A percentile compares a stretch with the other conserved stretches of the same genome.
phyloP scores from a whole-genome alignment of 345 rosid genomes.

The Dimocarpus longan region DNA sequence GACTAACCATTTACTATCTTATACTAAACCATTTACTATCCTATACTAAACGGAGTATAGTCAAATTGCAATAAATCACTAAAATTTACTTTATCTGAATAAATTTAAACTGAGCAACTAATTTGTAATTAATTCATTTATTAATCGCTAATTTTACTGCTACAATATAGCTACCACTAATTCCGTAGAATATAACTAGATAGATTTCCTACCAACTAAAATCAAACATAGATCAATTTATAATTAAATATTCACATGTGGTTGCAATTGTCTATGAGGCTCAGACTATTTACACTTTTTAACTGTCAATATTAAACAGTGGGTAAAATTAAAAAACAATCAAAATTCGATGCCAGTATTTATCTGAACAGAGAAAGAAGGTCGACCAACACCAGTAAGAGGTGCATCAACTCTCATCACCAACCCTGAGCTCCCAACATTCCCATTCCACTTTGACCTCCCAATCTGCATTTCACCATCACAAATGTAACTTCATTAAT shows the following conservation, averaged over 20 bases:
- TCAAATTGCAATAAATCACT: no score
- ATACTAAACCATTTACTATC: no score
- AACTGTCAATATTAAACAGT: background rate
- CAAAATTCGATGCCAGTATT: slow-evolving; percentile 84
- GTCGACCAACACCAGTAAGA: slow-evolving; percentile 57
- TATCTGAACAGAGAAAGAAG: slow-evolving; percentile 78
- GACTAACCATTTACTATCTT: no score
- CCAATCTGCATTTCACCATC: slow-evolving; percentile 58
- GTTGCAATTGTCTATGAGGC: slow-evolving; percentile 7
- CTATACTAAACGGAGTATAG: no score
- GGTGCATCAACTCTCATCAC: slow-evolving; percentile 75
- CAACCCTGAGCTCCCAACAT: slow-evolving; percentile 80
- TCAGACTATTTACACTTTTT: slow-evolving; percentile 41
- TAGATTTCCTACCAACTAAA: no score
- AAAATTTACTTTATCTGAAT: no score
- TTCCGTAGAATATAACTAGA: no score
- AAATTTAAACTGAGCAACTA: no score
- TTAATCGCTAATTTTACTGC: no score
- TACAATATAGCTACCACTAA: no score
- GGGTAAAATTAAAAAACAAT: slow-evolving; percentile 18
- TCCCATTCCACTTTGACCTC: slow-evolving; percentile 93
- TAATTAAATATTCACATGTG: slow-evolving; percentile 29
- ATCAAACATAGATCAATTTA: no score
- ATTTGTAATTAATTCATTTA: no score
- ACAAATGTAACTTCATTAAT: background rate